Evolutionary conservation across 257 asterid species (phyloP).

Genomic region (Plantago major): DNA sequence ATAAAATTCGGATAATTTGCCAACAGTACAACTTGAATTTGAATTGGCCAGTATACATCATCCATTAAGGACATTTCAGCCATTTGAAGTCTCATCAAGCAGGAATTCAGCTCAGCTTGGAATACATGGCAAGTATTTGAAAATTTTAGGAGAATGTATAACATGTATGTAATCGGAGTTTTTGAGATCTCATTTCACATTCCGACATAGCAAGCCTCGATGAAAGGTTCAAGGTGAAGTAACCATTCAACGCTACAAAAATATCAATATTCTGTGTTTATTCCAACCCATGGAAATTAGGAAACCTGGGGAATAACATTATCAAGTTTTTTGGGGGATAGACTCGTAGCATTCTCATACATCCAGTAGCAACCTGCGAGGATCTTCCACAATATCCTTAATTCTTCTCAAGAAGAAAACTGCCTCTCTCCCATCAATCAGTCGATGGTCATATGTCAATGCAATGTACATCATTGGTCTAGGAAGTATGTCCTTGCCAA

Average conservation of each 20-base stretch:
- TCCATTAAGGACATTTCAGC: background rate
- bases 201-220: conserved; percentile 18
- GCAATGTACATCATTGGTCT: conserved; percentile 99
- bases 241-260: conserved; percentile 33
- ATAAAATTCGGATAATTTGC: background rate
- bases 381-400: conserved; percentile 97
- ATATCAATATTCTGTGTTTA: conserved; percentile 33
- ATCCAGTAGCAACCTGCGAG: conserved; percentile 87
- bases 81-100: conserved; percentile 14
- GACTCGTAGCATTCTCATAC: conserved; percentile 32
- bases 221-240: conserved; percentile 11
- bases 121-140: conserved; percentile 6
- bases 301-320: conserved; percentile 16
- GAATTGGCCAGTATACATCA: background rate
- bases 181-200: conserved; percentile 14
- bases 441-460: conserved; percentile 89
- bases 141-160: conserved; percentile 6
- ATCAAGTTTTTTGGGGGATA: background rate
- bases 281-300: conserved; percentile 26
- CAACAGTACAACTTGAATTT: background rate
- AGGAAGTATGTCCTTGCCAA: conserved; percentile 76
- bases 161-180: conserved; percentile 1
- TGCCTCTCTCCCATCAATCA: conserved; percentile 98
- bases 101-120: background rate
- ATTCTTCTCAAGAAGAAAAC: conserved; percentile 86